phyloP scores from a whole-genome alignment of 306 rosid species.

The Glycine soja region DNA sequence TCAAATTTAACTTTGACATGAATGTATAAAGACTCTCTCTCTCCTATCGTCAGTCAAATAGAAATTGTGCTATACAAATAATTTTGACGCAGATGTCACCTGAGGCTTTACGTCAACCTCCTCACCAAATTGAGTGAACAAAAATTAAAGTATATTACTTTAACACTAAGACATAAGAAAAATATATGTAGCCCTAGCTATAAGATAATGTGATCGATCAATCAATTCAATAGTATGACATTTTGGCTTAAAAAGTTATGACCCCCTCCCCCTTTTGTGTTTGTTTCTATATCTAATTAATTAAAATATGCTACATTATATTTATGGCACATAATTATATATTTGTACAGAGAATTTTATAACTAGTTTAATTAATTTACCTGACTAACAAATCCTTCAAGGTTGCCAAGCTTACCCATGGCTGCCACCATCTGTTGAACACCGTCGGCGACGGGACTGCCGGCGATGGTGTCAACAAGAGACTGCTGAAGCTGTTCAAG shows the following conservation, averaged over 20 bases:
- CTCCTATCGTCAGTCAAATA: conserved; percentile 36
- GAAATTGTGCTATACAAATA: conserved; percentile 27
- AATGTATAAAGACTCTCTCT: neutral
- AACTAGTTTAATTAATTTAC: conserved; percentile 41
- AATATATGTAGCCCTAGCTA: neutral
- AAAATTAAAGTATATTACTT: conserved; percentile 38
- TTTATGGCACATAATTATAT: too few species aligned
- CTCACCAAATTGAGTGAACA: conserved; percentile 41
- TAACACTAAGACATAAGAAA: conserved; percentile 36
- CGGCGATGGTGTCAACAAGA: conserved; percentile 73
- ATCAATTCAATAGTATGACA: conserved; percentile 35
- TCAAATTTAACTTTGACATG: conserved; percentile 35
- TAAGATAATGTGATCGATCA: conserved; percentile 10
- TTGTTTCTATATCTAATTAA: neutral
- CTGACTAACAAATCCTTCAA: conserved; percentile 90
- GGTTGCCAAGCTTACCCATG: conserved; percentile 72
- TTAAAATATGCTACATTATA: neutral
- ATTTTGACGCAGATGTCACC: conserved; percentile 45
- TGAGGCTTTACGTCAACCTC: conserved; percentile 52
- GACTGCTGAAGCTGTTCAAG: conserved; percentile 88
- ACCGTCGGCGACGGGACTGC: conserved; percentile 59
- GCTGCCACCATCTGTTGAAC: conserved; percentile 88
- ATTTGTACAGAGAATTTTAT: neutral
- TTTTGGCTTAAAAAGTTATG: conserved; percentile 8
- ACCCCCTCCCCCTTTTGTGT: neutral